These are phyloP conservation scores for Lactifluus subvellereus DNA, from an alignment of 768 basidiomycete species.

Conservation along the genomic window DNA sequence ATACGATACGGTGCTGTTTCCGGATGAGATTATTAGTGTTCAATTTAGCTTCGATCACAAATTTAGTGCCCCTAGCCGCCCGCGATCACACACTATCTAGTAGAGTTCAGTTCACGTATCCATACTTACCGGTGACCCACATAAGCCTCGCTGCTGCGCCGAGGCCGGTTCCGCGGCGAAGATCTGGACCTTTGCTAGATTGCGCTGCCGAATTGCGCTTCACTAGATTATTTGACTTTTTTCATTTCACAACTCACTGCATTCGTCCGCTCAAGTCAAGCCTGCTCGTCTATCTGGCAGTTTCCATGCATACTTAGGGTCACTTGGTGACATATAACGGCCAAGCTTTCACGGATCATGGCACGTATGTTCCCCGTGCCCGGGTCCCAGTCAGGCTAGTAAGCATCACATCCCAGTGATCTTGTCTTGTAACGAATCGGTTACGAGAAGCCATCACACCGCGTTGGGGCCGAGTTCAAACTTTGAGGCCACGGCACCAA, in stretches of 20 bases:
- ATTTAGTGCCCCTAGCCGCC: neutral
- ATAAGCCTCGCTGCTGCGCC: slow-evolving; percentile 17
- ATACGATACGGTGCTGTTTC: slow-evolving; percentile 3
- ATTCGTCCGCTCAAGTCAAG: slow-evolving; percentile 13
- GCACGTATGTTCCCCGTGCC: slow-evolving; percentile 21
- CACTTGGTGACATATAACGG: slow-evolving; percentile 13
- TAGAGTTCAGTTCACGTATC: slow-evolving; percentile 17
- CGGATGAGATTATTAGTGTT: slow-evolving; percentile 7
- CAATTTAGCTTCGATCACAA: slow-evolving; percentile 10
- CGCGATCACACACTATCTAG: neutral
- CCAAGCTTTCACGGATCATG: slow-evolving; percentile 19
- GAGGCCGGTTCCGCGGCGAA: slow-evolving; percentile 23
- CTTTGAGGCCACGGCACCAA: slow-evolving; percentile 15
- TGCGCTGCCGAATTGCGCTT: slow-evolving; percentile 13
- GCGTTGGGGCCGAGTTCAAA: slow-evolving; percentile 20
- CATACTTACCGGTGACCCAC: slow-evolving; percentile 6
- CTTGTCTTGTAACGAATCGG: slow-evolving; percentile 23
- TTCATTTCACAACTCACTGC: slow-evolving; percentile 7
- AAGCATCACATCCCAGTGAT: slow-evolving; percentile 21
- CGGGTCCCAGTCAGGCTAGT: slow-evolving; percentile 18
- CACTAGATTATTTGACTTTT: slow-evolving; percentile 10
- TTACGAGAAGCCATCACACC: slow-evolving; percentile 22
- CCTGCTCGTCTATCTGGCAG: slow-evolving; percentile 22
- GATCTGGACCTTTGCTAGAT: slow-evolving; percentile 7
- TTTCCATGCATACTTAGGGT: slow-evolving; percentile 19